Percentiles rank a stretch among this genome's conserved stretches.
Conservation (phyloP, 228 moss, liverwort and hornwort genomes). For the Sphagnum fallax region DNA sequence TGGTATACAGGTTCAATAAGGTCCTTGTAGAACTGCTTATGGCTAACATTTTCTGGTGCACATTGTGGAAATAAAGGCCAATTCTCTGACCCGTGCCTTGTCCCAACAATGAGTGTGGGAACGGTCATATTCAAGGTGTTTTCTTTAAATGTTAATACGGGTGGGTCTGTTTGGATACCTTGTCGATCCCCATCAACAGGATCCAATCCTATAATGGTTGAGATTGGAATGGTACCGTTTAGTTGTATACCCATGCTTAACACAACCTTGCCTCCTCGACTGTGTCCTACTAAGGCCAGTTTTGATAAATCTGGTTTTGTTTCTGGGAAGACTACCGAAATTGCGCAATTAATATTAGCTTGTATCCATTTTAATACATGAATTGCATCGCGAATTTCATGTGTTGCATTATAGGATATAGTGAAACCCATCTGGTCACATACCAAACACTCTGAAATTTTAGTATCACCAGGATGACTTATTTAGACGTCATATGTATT, state of each 20-base stretch:
- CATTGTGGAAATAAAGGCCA: slow-evolving; percentile 52
- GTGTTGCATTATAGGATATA: slow-evolving; percentile 55
- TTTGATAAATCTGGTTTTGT: slow-evolving; percentile 43
- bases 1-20: slow-evolving; percentile 44
- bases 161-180: slow-evolving; percentile 55
- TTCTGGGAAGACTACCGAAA: slow-evolving; percentile 21
- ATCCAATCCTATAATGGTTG: no score
- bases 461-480: not conserved
- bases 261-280: slow-evolving; percentile 82
- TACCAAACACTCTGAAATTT: not conserved
- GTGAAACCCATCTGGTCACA: slow-evolving; percentile 53
- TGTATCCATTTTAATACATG: slow-evolving; percentile 63
- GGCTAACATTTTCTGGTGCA: slow-evolving; percentile 67
- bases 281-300: slow-evolving; percentile 61
- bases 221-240: slow-evolving; percentile 19
- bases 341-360: slow-evolving; percentile 15
- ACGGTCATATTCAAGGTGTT: slow-evolving; percentile 28
- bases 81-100: slow-evolving; percentile 39
- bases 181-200: slow-evolving; percentile 69
- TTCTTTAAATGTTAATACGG: slow-evolving; percentile 42
- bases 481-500: not conserved
- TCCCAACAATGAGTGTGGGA: slow-evolving; percentile 66
- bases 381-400: slow-evolving; percentile 51
- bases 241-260: slow-evolving; percentile 66
- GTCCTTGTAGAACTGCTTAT: slow-evolving; percentile 53